These are phyloP conservation scores for Salisapilia sapeloensis DNA, from an alignment of 352 stramenopile species.

Conservation along the genomic window DNA sequence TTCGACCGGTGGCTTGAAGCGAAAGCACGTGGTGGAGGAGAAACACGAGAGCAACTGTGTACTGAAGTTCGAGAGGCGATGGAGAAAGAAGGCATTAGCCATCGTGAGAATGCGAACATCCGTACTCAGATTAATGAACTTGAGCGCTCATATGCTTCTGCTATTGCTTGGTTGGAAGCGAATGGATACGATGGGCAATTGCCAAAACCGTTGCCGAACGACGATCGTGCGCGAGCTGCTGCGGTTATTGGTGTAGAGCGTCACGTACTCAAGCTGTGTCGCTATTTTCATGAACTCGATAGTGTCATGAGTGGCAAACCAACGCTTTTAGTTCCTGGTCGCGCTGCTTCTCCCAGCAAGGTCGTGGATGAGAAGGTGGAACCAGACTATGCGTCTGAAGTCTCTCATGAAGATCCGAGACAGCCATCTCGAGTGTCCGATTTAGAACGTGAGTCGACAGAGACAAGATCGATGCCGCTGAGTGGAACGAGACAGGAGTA, in stretches of 20 bases:
- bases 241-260: slow-evolving; percentile 11
- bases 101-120: slow-evolving; percentile 67
- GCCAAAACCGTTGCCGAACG: slow-evolving; percentile 4
- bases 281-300: slow-evolving; percentile 57
- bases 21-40: slow-evolving; percentile 42
- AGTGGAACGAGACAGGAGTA: no score
- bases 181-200: slow-evolving; percentile 15
- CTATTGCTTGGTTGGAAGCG: slow-evolving; percentile 30
- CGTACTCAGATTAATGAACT: slow-evolving; percentile 67
- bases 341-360: no score
- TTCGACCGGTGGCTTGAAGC: slow-evolving; percentile 48
- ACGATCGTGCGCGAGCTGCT: neutral
- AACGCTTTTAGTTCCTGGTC: no score
- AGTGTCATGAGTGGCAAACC: slow-evolving; percentile 40
- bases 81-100: slow-evolving; percentile 35
- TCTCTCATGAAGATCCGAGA: no score
- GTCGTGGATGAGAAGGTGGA: no score
- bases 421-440: no score
- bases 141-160: slow-evolving; percentile 37
- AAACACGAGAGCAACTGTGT: slow-evolving; percentile 54
- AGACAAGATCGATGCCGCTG: no score
- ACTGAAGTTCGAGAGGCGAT: slow-evolving; percentile 53
- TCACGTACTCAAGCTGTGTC: slow-evolving; percentile 37
- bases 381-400: no score
- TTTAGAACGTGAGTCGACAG: no score